These are phyloP conservation scores for Pestalotiopsis sp. DNA, from an alignment of 2,329 filamentous ascomycete genomes.

Conservation along the genomic window DNA sequence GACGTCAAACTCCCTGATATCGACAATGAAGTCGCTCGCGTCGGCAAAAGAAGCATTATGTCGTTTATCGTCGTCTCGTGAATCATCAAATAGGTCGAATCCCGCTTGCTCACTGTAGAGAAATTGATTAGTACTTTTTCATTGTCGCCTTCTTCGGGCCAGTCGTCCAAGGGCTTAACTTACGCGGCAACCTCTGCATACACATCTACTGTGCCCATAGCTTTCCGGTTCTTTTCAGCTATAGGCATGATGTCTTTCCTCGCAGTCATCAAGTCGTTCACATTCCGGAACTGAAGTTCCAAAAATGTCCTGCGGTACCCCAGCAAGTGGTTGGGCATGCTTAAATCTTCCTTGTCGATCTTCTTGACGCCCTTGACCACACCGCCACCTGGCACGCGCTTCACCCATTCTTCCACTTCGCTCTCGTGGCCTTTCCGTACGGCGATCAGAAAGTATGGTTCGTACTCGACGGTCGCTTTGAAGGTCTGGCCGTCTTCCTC, in stretches of 20 bases:
- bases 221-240: slow-evolving; percentile 95
- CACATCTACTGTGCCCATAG: slow-evolving; percentile 94
- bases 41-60: slow-evolving; percentile 76
- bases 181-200: slow-evolving; percentile 95
- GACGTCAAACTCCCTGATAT: slow-evolving; percentile 98
- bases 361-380: slow-evolving; percentile 76
- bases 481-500: slow-evolving; percentile 87
- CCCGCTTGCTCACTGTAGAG: slow-evolving; percentile 31
- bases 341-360: slow-evolving; percentile 89
- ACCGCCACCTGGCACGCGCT: slow-evolving; percentile 76
- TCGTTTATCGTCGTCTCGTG: slow-evolving; percentile 78
- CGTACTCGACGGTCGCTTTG: slow-evolving; percentile 95
- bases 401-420: slow-evolving; percentile 95
- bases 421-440: slow-evolving; percentile 85
- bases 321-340: slow-evolving; percentile 92
- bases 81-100: slow-evolving; percentile 94
- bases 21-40: slow-evolving; percentile 95
- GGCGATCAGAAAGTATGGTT: slow-evolving; percentile 93
- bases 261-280: slow-evolving; percentile 82
- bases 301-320: slow-evolving; percentile 89
- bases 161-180: slow-evolving; percentile 31
- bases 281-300: slow-evolving; percentile 84
- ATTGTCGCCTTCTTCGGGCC: background rate
- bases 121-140: slow-evolving; percentile 15
- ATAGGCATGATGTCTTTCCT: slow-evolving; percentile 84